A percentile compares a stretch with the other conserved stretches of the same genome.
Conservation (phyloP, 2,329 filamentous ascomycete genomes). For the Chaetothyriales sp. region DNA sequence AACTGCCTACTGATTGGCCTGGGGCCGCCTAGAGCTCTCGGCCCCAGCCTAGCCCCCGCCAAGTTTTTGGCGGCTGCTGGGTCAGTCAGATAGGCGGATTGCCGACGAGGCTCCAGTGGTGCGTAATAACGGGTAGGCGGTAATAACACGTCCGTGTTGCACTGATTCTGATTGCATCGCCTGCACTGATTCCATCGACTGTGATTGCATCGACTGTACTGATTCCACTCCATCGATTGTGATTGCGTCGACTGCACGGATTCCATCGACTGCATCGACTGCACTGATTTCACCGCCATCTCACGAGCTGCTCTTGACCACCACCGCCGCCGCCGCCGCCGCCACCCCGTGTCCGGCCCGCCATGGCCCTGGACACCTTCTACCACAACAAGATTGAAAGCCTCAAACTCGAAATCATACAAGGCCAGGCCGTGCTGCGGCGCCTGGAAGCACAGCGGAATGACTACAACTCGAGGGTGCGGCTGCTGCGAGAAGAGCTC, state of each 20-base stretch:
- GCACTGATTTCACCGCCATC: not conserved
- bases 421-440: slow-evolving; percentile 88
- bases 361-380: slow-evolving; percentile 97
- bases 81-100: not conserved
- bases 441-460: slow-evolving; percentile 95
- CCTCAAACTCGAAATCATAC: slow-evolving; percentile 99
- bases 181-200: not conserved
- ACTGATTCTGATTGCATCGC: no score
- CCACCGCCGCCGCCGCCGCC: no score
- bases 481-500: slow-evolving; percentile 85
- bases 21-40: not conserved
- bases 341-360: not conserved
- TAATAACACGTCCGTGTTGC: not conserved
- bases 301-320: not conserved
- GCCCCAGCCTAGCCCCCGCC: not conserved
- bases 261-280: not conserved
- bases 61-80: not conserved
- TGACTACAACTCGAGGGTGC: slow-evolving; percentile 97
- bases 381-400: slow-evolving; percentile 99
- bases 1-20: not conserved
- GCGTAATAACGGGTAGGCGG: no score
- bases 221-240: no score
- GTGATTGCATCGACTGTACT: not conserved
- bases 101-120: not conserved
- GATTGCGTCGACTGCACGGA: not conserved